These are phyloP conservation scores for Fraxinus platypoda DNA, from an alignment of 305 asterid genomes.

Conservation along the genomic window DNA sequence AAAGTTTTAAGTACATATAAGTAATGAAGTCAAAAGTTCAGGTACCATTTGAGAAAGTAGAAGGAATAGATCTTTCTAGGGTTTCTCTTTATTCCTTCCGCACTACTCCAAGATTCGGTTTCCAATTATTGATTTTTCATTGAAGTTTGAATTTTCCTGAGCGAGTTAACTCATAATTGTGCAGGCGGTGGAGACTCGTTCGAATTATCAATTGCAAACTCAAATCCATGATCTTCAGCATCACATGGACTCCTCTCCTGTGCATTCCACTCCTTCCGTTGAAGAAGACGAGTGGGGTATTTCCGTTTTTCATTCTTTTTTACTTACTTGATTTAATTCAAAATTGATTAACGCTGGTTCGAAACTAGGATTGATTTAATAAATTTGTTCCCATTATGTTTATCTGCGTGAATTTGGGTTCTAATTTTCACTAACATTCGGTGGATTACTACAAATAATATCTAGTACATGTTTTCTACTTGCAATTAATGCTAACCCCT, in stretches of 20 bases:
- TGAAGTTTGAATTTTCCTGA: not conserved
- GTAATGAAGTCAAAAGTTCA: not conserved
- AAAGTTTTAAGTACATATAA: not conserved
- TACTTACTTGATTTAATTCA: too few relatives aligned
- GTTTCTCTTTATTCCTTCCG: conserved; percentile 10
- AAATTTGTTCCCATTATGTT: not conserved
- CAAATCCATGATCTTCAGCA: conserved; percentile 55
- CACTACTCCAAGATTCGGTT: not conserved
- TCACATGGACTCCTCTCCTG: conserved; percentile 34
- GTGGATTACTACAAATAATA: not conserved
- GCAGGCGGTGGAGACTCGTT: not conserved
- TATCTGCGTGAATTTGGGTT: not conserved
- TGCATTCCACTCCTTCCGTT: conserved; percentile 32
- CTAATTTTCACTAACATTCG: not conserved
- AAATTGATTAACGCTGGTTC: not conserved
- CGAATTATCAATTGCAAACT: conserved; percentile 5
- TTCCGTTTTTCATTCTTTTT: not conserved
- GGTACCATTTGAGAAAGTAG: not conserved
- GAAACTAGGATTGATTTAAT: not conserved
- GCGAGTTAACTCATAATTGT: not conserved
- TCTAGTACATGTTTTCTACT: not conserved
- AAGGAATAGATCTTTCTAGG: conserved; percentile 4
- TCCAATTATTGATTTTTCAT: not conserved
- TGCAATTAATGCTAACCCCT: not conserved
- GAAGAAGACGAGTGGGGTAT: conserved; percentile 54